Conservation (phyloP, 371 early-diverging fungal genomes). For the Fennellomyces sp. region DNA sequence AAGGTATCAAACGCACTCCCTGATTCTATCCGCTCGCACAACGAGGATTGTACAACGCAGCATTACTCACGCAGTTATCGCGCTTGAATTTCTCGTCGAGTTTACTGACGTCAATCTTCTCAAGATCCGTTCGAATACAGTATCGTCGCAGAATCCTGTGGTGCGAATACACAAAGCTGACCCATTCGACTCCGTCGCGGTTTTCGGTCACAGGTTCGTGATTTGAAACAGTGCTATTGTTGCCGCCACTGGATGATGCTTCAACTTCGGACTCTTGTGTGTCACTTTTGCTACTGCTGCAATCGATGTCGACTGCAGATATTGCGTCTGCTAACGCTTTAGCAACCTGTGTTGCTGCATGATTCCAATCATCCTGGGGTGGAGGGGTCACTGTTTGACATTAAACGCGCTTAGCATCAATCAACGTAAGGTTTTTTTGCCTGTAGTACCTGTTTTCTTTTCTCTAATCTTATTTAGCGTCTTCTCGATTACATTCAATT, state of each 20-base stretch:
- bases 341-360: constrained; percentile 26
- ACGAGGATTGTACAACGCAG: constrained; percentile 5
- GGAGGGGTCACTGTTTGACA: not conserved
- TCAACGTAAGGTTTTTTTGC: not conserved
- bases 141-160: constrained; percentile 69
- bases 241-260: not conserved
- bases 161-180: constrained; percentile 71
- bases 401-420: not conserved
- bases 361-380: constrained; percentile 13
- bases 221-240: not conserved
- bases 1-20: constrained; percentile 14
- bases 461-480: constrained; percentile 41
- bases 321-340: constrained; percentile 25
- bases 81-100: constrained; percentile 77
- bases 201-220: constrained; percentile 50
- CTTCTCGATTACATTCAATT: constrained; percentile 37
- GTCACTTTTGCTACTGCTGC: constrained; percentile 1
- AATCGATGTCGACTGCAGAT: constrained; percentile 6
- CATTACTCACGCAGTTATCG: constrained; percentile 74
- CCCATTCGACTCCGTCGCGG: constrained; percentile 71
- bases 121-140: constrained; percentile 83
- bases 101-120: constrained; percentile 64
- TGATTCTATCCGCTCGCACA: constrained; percentile 8
- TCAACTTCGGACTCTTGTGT: not conserved
- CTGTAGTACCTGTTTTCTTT: constrained; percentile 19